phyloP scores from a whole-genome alignment of 2,329 filamentous ascomycete species.

The Cladophialophora psammophila region DNA sequence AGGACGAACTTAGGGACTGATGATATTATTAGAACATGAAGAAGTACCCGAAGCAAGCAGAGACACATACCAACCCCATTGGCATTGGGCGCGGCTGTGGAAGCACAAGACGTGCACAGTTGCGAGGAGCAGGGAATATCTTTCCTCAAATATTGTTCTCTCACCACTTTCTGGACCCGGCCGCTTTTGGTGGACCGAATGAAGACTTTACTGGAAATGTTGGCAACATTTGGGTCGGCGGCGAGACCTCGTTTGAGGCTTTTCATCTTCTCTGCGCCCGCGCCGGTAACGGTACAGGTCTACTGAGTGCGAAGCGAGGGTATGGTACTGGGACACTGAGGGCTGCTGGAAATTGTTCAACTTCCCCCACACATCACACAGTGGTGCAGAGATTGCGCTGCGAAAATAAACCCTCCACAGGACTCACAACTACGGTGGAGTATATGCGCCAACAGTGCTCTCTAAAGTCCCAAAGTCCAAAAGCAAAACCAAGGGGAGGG shows the following conservation, averaged over 20 bases:
- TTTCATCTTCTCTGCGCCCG: constrained; percentile 56
- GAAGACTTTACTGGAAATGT: constrained; percentile 93
- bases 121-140: constrained; percentile 97
- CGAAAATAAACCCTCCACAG: background rate
- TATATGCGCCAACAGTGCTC: background rate
- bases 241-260: constrained; percentile 66
- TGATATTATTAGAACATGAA: constrained; percentile 36
- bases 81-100: constrained; percentile 78
- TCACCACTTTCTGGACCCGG: constrained; percentile 98
- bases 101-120: constrained; percentile 78
- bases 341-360: background rate
- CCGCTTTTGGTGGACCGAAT: constrained; percentile 93
- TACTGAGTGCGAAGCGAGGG: background rate
- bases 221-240: constrained; percentile 66
- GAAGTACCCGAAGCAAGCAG: constrained; percentile 27
- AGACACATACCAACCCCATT: constrained; percentile 70
- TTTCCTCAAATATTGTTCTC: constrained; percentile 92
- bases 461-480: background rate
- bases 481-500: background rate
- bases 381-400: background rate
- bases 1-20: constrained; percentile 83
- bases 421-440: background rate
- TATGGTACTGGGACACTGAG: background rate
- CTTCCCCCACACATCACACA: constrained; percentile 1
- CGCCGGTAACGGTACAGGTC: background rate